Percentiles rank a stretch among this genome's conserved stretches.
Conservation (phyloP, 805 yeast species). For the Nakazawaea laoshanensis region DNA sequence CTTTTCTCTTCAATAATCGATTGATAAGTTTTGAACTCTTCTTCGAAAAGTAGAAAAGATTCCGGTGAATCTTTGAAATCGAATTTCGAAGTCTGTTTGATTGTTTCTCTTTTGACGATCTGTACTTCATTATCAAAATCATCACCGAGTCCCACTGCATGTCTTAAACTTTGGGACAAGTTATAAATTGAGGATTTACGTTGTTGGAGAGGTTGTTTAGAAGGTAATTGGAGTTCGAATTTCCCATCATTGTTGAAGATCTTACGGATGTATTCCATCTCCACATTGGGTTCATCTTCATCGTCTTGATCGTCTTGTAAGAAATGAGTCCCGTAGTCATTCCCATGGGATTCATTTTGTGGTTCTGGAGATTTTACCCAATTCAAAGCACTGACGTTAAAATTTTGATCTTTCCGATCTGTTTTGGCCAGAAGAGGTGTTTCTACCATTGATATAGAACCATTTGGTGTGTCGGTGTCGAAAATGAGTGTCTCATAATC, state of each 20-base stretch:
- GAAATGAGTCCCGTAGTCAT: conserved; percentile 10
- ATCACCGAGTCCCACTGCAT: neutral
- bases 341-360: neutral
- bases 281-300: conserved; percentile 8
- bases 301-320: neutral
- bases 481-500: no score
- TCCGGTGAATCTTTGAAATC: neutral
- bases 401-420: conserved; percentile 3
- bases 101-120: neutral
- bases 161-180: conserved; percentile 4
- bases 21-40: conserved; percentile 33
- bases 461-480: no score
- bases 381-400: conserved; percentile 7
- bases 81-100: neutral
- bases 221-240: conserved; percentile 5
- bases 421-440: no score
- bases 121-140: neutral
- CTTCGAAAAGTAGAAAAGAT: conserved; percentile 16
- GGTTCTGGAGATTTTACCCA: conserved; percentile 3
- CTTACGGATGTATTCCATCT: conserved; percentile 8
- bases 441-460: no score
- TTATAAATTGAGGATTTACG: conserved; percentile 1
- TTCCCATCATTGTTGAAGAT: conserved; percentile 10
- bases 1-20: conserved; percentile 33
- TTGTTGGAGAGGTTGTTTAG: neutral